Base-by-base conservation (phyloP, 1,284 basidiomycete genomes). In the Ceratobasidium sp. region DNA sequence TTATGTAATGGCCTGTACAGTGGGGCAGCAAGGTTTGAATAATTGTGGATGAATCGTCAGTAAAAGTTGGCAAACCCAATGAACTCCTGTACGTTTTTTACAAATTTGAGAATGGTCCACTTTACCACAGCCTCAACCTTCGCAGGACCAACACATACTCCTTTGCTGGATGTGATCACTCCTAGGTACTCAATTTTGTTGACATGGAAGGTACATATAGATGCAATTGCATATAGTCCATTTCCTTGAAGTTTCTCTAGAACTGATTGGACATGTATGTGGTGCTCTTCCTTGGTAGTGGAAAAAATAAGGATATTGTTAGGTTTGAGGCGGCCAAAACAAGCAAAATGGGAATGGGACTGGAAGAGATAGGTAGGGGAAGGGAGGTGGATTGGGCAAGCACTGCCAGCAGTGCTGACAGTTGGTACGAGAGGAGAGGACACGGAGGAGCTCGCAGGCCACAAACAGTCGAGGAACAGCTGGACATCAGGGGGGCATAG, bases 271-370 rank as follows among this genome's bases (percentile, higher is more conserved):
- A 83, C 78, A 47, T 82, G 80, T 2, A 33, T 6, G 0, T 47
- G 11, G 64, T 84, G 82, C 1, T 81, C 76, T 11, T 87, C 84
- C 31, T 82, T 82, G 14, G 82, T 84, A 0, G 83, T 80, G 4
- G 86, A 86, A 51, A 80, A 82, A 8, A 85, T 78, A 33, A 83
- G 78, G 67, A 84, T 83, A 76, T 84, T 80, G 77, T 84, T n/a
- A n/a, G n/a, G n/a, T n/a, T n/a, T n/a, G n/a, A n/a, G n/a, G n/a
- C n/a, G n/a, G n/a, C n/a, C n/a, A n/a, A n/a, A n/a, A n/a, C n/a
- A n/a, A n/a, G n/a, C n/a, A n/a, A n/a, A n/a, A n/a, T n/a, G n/a
- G n/a, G n/a, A n/a, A n/a, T n/a, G n/a, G n/a, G n/a, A n/a, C n/a
- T n/a, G n/a, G n/a, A n/a, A n/a, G n/a, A n/a, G n/a, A n/a, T n/a